Base-by-base conservation (phyloP, 108 stramenopile genomes). In the Cyclotella atomus region DNA sequence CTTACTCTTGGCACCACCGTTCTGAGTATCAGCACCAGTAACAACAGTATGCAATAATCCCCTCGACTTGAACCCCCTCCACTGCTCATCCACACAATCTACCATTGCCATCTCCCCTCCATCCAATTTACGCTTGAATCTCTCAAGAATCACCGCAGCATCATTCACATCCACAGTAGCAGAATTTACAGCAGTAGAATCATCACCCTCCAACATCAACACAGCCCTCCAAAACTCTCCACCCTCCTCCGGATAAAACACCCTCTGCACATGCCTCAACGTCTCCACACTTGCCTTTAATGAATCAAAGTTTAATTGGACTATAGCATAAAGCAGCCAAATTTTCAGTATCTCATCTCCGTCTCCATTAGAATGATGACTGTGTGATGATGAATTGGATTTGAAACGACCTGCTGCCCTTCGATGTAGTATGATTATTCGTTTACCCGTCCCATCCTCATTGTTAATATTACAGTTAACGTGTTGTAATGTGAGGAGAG, bases 371-470 rank as follows among this genome's bases (percentile, higher is more conserved):
- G n/a, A n/a, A 20, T 72, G 36, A 28, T 3, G 49, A 29, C 9
- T 36, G 33, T 45, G 38, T 52, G 17, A 16, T 38, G 12, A 41
- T 41, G 38, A 41, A 25, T 49, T 68, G 25, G 81, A 50, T 63
- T 86, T 79, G 73, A 94, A 89, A 0, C 89, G 84, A 15, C 88
- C 70, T 0, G 84, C 90, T 25, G 92, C 90, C 54, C 90, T 75
- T 46, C 90, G 74, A 59, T 89, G 89, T 5, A 94, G 55, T 52
- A 82, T 71, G 38, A 94, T 78, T 68, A 89, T 60, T 59, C 87
- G 71, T 45, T 71, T 61, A 30, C 16, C 20, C 33, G 24, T 16
- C 30, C 21, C 27, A 20, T 20, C 43, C 34, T 15, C 19, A 4
- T 23, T 29, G 24, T 49, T 10, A 4, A n/a, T 10, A 49, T 49